Conservation (phyloP, 768 basidiomycete genomes). For the Tulasnella sp. region DNA sequence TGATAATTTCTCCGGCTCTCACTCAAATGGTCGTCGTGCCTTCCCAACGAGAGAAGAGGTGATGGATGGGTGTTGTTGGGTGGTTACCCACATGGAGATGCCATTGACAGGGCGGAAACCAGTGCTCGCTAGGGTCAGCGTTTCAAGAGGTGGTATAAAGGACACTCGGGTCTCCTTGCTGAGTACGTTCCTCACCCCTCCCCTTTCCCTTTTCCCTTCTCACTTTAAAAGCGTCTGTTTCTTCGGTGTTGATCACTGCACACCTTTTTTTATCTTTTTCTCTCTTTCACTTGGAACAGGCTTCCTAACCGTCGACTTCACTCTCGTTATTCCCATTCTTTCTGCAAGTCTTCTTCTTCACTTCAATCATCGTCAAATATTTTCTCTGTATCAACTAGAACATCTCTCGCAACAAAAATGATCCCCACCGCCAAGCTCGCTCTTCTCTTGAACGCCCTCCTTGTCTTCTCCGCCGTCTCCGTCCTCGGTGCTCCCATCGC, state of each 20-base stretch:
- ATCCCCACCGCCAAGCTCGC: slow-evolving; percentile 27
- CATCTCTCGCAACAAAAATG: slow-evolving; percentile 20
- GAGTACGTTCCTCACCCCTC: background rate
- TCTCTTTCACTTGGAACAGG: slow-evolving; percentile 9
- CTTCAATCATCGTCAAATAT: background rate
- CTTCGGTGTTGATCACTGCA: background rate
- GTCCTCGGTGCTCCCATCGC: slow-evolving; percentile 30
- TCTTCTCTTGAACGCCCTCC: slow-evolving; percentile 27
- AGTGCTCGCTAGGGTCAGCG: background rate
- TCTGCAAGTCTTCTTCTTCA: background rate
- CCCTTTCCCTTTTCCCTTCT: background rate
- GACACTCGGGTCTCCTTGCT: background rate
- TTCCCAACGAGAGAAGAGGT: background rate
- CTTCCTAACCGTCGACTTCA: background rate
- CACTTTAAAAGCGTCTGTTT: background rate
- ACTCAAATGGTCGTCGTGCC: background rate
- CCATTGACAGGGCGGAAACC: too few species aligned
- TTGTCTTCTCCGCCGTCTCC: slow-evolving; percentile 22
- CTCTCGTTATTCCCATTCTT: background rate
- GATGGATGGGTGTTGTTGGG: background rate
- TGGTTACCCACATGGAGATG: background rate
- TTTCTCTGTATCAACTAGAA: background rate
- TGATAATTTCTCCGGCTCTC: background rate
- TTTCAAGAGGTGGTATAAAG: background rate
- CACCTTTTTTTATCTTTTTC: background rate